A percentile compares a stretch with the other conserved stretches of the same genome.
Evolutionary conservation across 352 stramenopile species (phyloP).

Genomic region (Phytophthora palmivora): DNA sequence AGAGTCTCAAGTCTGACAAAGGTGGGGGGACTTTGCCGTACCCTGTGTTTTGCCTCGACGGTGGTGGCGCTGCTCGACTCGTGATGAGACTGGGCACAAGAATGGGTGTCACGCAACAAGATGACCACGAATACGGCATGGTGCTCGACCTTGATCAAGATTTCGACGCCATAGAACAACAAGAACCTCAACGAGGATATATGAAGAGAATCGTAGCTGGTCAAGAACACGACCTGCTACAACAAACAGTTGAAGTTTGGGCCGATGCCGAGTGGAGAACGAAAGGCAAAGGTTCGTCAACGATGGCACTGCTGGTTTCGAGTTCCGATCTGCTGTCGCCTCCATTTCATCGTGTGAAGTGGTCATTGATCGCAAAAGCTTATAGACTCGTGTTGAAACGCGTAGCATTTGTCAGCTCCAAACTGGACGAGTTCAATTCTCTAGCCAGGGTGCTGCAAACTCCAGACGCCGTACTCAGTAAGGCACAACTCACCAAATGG

Average conservation of each 20-base stretch:
- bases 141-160: conserved; percentile 66
- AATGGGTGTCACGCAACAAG: conserved; percentile 46
- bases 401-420: conserved; percentile 54
- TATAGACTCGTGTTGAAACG: conserved; percentile 55
- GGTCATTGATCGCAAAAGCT: conserved; percentile 51
- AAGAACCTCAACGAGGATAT: conserved; percentile 39
- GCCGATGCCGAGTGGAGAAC: conserved; percentile 60
- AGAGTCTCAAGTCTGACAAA: conserved; percentile 26
- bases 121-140: conserved; percentile 75
- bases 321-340: conserved; percentile 54
- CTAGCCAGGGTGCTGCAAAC: conserved; percentile 58
- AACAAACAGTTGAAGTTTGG: conserved; percentile 24
- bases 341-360: conserved; percentile 66
- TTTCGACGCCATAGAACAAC: conserved; percentile 38
- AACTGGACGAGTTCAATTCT: conserved; percentile 71
- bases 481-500: conserved; percentile 65
- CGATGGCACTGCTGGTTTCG: conserved; percentile 43
- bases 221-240: conserved; percentile 24
- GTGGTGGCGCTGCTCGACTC: conserved; percentile 32
- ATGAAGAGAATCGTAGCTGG: conserved; percentile 44
- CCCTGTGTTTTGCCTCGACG: conserved; percentile 60
- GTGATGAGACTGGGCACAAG: conserved; percentile 57
- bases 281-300: conserved; percentile 28
- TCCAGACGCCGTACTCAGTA: conserved; percentile 50
- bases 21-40: conserved; percentile 50